phyloP scores from a whole-genome alignment of 1,139 yeast species.

The Magnusiomyces suaveolens region DNA sequence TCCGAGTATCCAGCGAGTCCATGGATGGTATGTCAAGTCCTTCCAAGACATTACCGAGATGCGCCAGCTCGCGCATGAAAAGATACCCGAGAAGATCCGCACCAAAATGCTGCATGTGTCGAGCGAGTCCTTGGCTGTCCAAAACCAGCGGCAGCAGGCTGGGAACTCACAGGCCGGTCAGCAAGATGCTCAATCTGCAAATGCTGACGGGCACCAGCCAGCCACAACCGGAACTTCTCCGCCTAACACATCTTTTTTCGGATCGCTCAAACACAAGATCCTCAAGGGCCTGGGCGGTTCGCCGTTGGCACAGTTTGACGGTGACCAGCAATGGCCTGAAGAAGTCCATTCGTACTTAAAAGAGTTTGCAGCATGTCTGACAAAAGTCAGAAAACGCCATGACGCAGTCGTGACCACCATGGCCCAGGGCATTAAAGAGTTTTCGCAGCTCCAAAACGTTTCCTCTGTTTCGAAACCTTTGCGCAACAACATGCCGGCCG shows the following conservation, averaged over 20 bases:
- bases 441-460: constrained; percentile 28
- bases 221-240: too few species aligned
- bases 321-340: constrained; percentile 50
- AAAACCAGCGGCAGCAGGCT: too few species aligned
- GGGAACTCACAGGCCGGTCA: too few species aligned
- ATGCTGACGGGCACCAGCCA: too few species aligned
- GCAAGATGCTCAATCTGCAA: too few species aligned
- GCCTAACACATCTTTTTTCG: constrained; percentile 12
- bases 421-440: constrained; percentile 87
- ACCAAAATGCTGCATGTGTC: constrained; percentile 11
- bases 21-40: constrained; percentile 86
- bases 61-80: constrained; percentile 15
- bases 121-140: constrained; percentile 2
- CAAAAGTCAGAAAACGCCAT: constrained; percentile 69
- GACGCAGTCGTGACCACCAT: constrained; percentile 91
- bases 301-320: constrained; percentile 42
- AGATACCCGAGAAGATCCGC: constrained; percentile 9
- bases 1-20: constrained; percentile 68
- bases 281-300: constrained; percentile 41
- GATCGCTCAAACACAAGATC: constrained; percentile 14
- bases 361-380: constrained; percentile 53
- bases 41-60: constrained; percentile 68
- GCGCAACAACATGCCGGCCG: not conserved
- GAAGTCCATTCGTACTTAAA: constrained; percentile 68
- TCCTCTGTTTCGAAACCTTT: not conserved